These are phyloP conservation scores for Pyrenophora seminiperda DNA, from an alignment of 2,329 filamentous ascomycete species.

Conservation along the genomic window DNA sequence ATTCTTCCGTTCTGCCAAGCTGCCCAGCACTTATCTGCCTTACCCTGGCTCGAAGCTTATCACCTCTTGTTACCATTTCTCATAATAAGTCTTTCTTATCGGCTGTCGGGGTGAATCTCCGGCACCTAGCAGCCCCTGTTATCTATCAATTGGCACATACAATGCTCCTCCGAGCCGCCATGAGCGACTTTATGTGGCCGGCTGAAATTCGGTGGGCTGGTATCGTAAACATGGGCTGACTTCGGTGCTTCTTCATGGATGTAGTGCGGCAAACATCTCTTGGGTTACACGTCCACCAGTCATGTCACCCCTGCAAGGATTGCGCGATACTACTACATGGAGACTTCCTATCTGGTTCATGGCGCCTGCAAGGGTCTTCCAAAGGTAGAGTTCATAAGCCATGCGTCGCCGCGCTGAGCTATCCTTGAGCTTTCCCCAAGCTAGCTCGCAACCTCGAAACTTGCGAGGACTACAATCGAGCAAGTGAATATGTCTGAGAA, in stretches of 20 bases:
- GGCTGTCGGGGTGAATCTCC: slow-evolving; percentile 15
- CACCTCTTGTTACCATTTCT: slow-evolving; percentile 1
- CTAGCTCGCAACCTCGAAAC: not conserved
- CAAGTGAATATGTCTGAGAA: slow-evolving; percentile 26
- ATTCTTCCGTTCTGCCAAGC: slow-evolving; percentile 1
- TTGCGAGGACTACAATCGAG: not conserved
- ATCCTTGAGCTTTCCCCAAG: not conserved
- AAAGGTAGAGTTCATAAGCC: slow-evolving; percentile 1
- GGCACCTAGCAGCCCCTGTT: not conserved
- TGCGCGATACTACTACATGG: slow-evolving; percentile 9
- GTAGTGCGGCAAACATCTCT: slow-evolving; percentile 12
- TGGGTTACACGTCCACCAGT: slow-evolving; percentile 2
- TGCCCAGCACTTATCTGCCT: not conserved
- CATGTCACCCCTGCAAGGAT: slow-evolving; percentile 8
- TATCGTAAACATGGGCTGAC: not conserved
- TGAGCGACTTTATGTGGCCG: slow-evolving; percentile 3
- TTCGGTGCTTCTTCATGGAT: slow-evolving; percentile 4
- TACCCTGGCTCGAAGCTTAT: slow-evolving; percentile 8
- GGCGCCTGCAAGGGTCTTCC: not conserved
- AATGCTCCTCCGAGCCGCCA: not conserved
- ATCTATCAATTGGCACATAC: slow-evolving; percentile 2
- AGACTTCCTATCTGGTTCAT: slow-evolving; percentile 9
- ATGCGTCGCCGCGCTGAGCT: not conserved
- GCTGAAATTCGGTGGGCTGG: not conserved
- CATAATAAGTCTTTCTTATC: slow-evolving; percentile 11